Evolutionary conservation across 2,329 filamentous ascomycete species (phyloP), one percentile per base, ranked within the genome.

Genomic region (Hortaea werneckii): DNA sequence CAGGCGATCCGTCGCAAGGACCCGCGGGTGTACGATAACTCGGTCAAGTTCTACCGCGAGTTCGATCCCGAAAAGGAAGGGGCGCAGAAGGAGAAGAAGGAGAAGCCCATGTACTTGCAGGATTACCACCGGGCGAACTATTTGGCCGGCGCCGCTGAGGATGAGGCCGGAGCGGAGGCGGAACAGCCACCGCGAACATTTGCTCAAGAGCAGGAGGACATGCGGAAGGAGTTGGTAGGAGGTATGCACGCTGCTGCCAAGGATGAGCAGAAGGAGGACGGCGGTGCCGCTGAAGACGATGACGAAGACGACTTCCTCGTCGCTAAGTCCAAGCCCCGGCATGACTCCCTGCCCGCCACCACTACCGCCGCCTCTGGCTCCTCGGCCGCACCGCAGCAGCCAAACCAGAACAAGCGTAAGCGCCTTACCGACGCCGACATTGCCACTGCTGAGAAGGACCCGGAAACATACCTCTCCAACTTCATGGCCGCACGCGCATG

Each of bases 71-170:
- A 58, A 5, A 53, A 54, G 5, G 50, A 29, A 12, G 56, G 47
- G 37, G 51, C 48, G 8, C 50, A 47, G 10, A 52, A 64, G 5
- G 54, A 70, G 50, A 67, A 49, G 26, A 35, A 71, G 37, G 81
- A 92, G 51, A 94, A 94, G 69, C 82, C 89, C 1, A 80, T 98
- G 69, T 87, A 79, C 50, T 72, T 98, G 45, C 79, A 79, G 55
- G 88, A 98, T 66, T 98, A 95, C 65, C 92, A 98, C 61, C 82
- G 89, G 51, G 80, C 92, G 65, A 94, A 90, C 58, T 73, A 95
- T n/a, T 64, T 96, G 48, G 79, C 79, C 35, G 87, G 87, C 32
- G 76, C 80, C 48, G 69, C 72, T 7, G 77, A 82, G 10, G 74
- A 78, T 20, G 45, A 37, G 6, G 66, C 68, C 11, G 70, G 76